Conservation (phyloP, 371 early-diverging fungal species). For the Nematocida homosporus region DNA sequence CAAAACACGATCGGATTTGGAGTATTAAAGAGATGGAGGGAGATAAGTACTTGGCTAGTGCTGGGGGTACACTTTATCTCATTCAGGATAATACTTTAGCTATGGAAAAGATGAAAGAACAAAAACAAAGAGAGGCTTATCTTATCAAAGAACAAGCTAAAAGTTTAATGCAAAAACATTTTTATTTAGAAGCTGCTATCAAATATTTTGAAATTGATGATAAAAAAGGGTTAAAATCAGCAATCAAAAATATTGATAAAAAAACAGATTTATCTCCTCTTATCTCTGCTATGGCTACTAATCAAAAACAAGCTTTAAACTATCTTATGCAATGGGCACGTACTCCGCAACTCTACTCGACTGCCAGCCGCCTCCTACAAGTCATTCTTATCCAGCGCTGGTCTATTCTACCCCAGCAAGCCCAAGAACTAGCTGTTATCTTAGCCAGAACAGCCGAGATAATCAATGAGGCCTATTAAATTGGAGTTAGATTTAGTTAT, state of each 20-base stretch:
- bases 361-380: slow-evolving; percentile 4
- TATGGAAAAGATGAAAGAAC: slow-evolving; percentile 41
- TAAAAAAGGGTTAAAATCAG: slow-evolving; percentile 2
- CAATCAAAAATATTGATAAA: not conserved
- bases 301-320: slow-evolving; percentile 4
- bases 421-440: slow-evolving; percentile 24
- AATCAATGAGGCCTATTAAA: slow-evolving; percentile 31
- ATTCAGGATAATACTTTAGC: slow-evolving; percentile 41
- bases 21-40: slow-evolving; percentile 22
- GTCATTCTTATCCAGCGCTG: not conserved
- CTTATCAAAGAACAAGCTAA: slow-evolving; percentile 15
- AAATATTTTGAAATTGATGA: slow-evolving; percentile 31
- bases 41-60: not conserved
- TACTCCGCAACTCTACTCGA: slow-evolving; percentile 27
- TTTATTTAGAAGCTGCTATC: slow-evolving; percentile 25
- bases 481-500: not conserved
- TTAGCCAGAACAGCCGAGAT: slow-evolving; percentile 38
- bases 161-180: not conserved
- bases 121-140: slow-evolving; percentile 20
- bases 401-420: not conserved
- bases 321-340: slow-evolving; percentile 6
- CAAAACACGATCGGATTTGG: slow-evolving; percentile 49
- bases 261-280: not conserved
- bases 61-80: slow-evolving; percentile 30
- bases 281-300: not conserved